These are phyloP conservation scores for Chara braunii DNA, from an alignment of 139 green algal species.

Conservation along the genomic window DNA sequence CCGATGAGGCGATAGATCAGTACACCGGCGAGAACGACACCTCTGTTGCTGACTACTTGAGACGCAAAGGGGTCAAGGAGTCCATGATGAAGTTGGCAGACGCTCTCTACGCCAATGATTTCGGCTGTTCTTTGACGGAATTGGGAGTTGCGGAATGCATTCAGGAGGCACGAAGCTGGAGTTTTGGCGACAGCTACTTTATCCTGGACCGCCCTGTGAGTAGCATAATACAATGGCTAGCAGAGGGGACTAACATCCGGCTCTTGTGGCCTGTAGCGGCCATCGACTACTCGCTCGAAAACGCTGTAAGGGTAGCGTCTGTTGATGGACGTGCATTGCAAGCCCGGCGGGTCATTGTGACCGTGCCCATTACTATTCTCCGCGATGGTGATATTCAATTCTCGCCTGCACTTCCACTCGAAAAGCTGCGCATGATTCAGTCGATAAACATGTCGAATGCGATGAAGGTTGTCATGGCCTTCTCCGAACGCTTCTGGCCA, in stretches of 20 bases:
- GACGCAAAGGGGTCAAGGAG: slow-evolving; percentile 38
- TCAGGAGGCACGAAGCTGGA: slow-evolving; percentile 57
- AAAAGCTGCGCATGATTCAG: slow-evolving; percentile 48
- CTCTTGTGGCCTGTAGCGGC: not conserved
- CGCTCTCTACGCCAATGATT: slow-evolving; percentile 74
- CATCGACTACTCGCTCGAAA: not conserved
- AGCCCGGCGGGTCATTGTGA: not conserved
- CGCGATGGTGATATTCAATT: slow-evolving; percentile 55
- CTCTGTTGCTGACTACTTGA: slow-evolving; percentile 51
- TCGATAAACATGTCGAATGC: slow-evolving; percentile 49
- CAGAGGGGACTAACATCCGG: slow-evolving; percentile 16
- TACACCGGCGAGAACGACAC: slow-evolving; percentile 47
- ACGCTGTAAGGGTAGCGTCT: not conserved
- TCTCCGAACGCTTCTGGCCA: slow-evolving; percentile 60
- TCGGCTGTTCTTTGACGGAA: slow-evolving; percentile 54
- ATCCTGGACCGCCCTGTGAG: slow-evolving; percentile 57
- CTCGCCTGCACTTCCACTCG: slow-evolving; percentile 51
- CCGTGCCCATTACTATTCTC: slow-evolving; percentile 22
- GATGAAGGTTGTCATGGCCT: slow-evolving; percentile 53
- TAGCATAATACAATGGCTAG: slow-evolving; percentile 46
- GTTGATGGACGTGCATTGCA: not conserved
- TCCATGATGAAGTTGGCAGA: slow-evolving; percentile 15
- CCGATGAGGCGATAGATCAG: slow-evolving; percentile 20
- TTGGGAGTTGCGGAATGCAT: slow-evolving; percentile 69
- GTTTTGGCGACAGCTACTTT: slow-evolving; percentile 70